These are phyloP conservation scores for Hypocrella siamensis DNA, from an alignment of 2,329 filamentous ascomycete genomes.

Conservation along the genomic window DNA sequence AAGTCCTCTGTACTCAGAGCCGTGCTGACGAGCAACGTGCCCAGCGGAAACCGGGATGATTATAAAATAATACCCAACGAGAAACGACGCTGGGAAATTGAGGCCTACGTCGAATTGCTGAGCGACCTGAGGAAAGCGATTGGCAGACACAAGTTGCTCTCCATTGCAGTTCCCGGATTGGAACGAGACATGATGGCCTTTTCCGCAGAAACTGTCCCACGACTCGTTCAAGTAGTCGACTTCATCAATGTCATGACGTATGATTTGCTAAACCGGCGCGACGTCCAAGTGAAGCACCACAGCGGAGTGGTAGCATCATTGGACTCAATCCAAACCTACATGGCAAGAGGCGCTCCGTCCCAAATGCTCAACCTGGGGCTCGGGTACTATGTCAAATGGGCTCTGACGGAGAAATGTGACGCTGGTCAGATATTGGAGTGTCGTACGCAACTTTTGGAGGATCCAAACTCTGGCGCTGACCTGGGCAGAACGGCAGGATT, in stretches of 20 bases:
- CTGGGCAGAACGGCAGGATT: slow-evolving; percentile 41
- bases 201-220: slow-evolving; percentile 38
- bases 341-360: slow-evolving; percentile 33
- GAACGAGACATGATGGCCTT: slow-evolving; percentile 53
- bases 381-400: slow-evolving; percentile 54
- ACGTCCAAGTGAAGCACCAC: slow-evolving; percentile 48
- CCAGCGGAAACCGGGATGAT: slow-evolving; percentile 50
- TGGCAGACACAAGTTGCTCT: slow-evolving; percentile 41
- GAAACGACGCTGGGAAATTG: slow-evolving; percentile 43
- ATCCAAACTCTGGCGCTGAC: slow-evolving; percentile 40
- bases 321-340: slow-evolving; percentile 41
- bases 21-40: background rate
- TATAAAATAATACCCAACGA: slow-evolving; percentile 50
- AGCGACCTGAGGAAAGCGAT: slow-evolving; percentile 40
- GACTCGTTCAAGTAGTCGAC: slow-evolving; percentile 43
- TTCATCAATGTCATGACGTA: slow-evolving; percentile 58
- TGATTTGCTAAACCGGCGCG: slow-evolving; percentile 54
- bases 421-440: slow-evolving; percentile 33
- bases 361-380: slow-evolving; percentile 45
- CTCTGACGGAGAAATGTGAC: slow-evolving; percentile 30
- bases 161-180: slow-evolving; percentile 52
- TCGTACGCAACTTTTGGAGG: slow-evolving; percentile 39
- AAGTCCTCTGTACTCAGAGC: background rate
- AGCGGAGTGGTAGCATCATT: slow-evolving; percentile 42
- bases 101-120: slow-evolving; percentile 46